Evolutionary conservation across 164 flowering plant species (phyloP), one percentile per base, ranked within the genome.

Genomic region (Berberis thunbergii): DNA sequence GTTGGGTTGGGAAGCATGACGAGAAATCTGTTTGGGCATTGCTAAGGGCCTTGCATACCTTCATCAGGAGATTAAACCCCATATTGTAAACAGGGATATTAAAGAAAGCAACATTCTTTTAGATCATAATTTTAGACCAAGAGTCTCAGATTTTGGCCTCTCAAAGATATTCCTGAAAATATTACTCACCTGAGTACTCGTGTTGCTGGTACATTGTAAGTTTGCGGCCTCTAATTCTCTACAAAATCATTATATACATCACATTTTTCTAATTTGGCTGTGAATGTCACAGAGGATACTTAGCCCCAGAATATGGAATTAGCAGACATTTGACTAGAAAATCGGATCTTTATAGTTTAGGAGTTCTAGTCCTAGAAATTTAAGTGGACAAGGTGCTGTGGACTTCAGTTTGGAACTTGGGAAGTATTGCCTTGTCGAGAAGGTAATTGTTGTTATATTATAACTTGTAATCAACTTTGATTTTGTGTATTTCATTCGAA

Each of bases 261-360:
- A 26, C 26, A 52, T 52, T 12, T 52, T 52, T 7, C 55, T 8
- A 5, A 6, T 9, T 13, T 12, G 52, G 50, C 63, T 7, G 8
- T 54, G 38, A 44, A 54, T 65, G 49, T 46, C 3, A 61, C n/a
- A 86, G 88, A 72, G 92, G 92, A 10, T 86, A 86, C 69, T 73
- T 86, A 61, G 82, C 87, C 71, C 92, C 88, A 11, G 92, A 86
- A 68, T 86, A 86, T 63, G 92, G 88, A 5, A 7, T 78, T 39
- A 81, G 74, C 6, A 87, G 88, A 48, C 85, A 70, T 49, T 72
- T 86, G 70, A 81, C 83, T 6, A 59, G 88, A 68, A 86, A 84
- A 76, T 82, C 91, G 11, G 91, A 86, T 74, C 77, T 84, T 44
- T 86, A 86, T 60, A 79, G 91, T 58, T 86, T 79, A 44, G 91